phyloP scores from a whole-genome alignment of 1,139 yeast genomes.

The Sugiyamaella japonica region DNA sequence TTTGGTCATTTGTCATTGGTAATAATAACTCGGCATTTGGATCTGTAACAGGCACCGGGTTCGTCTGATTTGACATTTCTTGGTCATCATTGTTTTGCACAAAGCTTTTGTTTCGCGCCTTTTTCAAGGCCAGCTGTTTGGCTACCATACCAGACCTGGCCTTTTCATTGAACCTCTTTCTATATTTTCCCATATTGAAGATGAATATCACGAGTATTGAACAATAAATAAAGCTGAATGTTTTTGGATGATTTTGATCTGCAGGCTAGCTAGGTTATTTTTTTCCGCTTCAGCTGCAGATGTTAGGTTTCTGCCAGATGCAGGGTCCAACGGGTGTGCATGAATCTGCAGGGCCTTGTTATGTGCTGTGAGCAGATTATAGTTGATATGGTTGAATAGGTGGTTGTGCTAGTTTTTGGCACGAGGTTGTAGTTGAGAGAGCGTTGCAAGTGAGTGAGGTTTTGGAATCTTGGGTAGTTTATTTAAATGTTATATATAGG shows the following conservation, averaged over 20 bases:
- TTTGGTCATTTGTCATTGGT: conserved; percentile 56
- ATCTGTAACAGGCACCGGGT: conserved; percentile 38
- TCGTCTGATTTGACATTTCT: conserved; percentile 25
- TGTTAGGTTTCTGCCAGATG: conserved; percentile 9
- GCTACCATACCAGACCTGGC: conserved; percentile 85
- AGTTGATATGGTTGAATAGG: too few relatives aligned
- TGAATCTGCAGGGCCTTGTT: conserved; percentile 9
- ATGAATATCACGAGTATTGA: not conserved
- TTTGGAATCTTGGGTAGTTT: too few relatives aligned
- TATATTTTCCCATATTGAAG: conserved; percentile 68
- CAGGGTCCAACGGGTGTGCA: not conserved
- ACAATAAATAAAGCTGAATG: not conserved
- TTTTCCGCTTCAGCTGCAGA: conserved; percentile 4
- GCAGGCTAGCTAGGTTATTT: conserved; percentile 4
- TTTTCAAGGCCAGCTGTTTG: conserved; percentile 68
- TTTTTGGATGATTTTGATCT: not conserved
- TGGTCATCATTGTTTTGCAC: conserved; percentile 39
- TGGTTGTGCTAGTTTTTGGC: too few relatives aligned
- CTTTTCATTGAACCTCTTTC: conserved; percentile 79
- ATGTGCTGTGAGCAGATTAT: not conserved
- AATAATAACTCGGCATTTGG: conserved; percentile 62
- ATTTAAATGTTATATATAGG: too few relatives aligned
- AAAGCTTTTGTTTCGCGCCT: conserved; percentile 64
- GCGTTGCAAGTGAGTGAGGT: too few relatives aligned
- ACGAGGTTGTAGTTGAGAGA: too few relatives aligned